These are phyloP conservation scores for Tillandsia leiboldiana DNA, from an alignment of 176 grass and related monocot species.

Conservation along the genomic window DNA sequence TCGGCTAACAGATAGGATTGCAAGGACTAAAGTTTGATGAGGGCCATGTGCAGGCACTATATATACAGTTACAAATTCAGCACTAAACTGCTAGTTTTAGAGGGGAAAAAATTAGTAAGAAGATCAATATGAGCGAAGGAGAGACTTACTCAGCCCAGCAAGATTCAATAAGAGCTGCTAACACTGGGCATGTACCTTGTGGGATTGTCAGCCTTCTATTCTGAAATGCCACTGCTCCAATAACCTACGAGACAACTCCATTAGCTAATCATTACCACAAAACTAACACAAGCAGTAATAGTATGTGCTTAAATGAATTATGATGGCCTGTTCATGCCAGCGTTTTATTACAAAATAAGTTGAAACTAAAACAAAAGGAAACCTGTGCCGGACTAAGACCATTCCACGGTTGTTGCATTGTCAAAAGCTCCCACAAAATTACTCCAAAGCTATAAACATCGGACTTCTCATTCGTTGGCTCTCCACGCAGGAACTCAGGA, in stretches of 20 bases:
- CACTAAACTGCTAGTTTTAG: no score
- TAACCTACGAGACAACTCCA: slow-evolving; percentile 36
- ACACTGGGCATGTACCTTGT: slow-evolving; percentile 30
- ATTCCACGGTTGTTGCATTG: slow-evolving; percentile 91
- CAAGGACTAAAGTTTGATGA: no score
- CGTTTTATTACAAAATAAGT: neutral
- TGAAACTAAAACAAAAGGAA: neutral
- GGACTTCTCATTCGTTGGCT: slow-evolving; percentile 84
- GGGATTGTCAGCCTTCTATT: slow-evolving; percentile 74
- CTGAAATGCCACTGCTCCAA: slow-evolving; percentile 91
- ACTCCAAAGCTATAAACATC: slow-evolving; percentile 91
- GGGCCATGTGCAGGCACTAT: no score
- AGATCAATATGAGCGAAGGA: neutral
- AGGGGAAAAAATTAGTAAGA: no score
- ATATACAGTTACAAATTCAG: no score
- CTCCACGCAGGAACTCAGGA: slow-evolving; percentile 72
- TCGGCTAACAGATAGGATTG: no score
- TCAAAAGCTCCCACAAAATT: slow-evolving; percentile 86
- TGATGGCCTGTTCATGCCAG: neutral
- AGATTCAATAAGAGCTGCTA: slow-evolving; percentile 75
- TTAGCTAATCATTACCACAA: neutral
- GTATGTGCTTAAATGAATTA: neutral
- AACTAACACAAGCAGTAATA: neutral
- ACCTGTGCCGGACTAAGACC: slow-evolving; percentile 79
- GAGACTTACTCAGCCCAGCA: slow-evolving; percentile 85